phyloP scores from a whole-genome alignment of 1,139 yeast species.

The Yamadazyma diddensiae region DNA sequence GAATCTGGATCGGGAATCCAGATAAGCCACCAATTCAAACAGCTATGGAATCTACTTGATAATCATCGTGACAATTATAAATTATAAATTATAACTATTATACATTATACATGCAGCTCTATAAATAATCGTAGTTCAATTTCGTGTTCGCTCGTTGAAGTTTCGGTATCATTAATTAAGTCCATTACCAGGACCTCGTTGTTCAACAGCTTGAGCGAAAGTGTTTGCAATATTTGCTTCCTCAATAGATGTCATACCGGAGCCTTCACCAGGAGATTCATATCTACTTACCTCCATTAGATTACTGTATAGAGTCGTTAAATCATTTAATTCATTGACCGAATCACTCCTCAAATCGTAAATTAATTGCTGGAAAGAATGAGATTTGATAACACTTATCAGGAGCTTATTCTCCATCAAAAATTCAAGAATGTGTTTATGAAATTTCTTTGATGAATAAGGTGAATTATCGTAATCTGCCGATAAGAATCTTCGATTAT shows the following conservation, averaged over 20 bases:
- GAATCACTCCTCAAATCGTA: slow-evolving; percentile 50
- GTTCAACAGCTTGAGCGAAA: slow-evolving; percentile 19
- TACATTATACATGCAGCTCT: slow-evolving; percentile 5
- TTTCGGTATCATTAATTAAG: too few relatives aligned
- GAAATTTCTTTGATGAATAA: slow-evolving; percentile 47
- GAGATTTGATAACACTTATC: slow-evolving; percentile 45
- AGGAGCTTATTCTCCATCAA: slow-evolving; percentile 52
- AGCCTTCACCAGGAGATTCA: slow-evolving; percentile 13
- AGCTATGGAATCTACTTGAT: slow-evolving; percentile 25
- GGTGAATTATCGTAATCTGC: slow-evolving; percentile 41
- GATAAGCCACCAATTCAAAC: slow-evolving; percentile 14
- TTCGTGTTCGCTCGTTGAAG: too few relatives aligned
- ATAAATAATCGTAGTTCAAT: slow-evolving; percentile 2
- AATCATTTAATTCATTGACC: slow-evolving; percentile 44
- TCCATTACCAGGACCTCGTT: slow-evolving; percentile 1
- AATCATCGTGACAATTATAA: slow-evolving; percentile 21
- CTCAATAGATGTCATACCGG: slow-evolving; percentile 14
- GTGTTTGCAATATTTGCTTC: slow-evolving; percentile 19
- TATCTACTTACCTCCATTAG: slow-evolving; percentile 44
- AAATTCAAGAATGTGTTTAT: slow-evolving; percentile 49
- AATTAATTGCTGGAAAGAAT: slow-evolving; percentile 51
- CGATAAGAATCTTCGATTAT: slow-evolving; percentile 17
- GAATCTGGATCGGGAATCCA: slow-evolving; percentile 6
- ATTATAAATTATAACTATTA: slow-evolving; percentile 8
- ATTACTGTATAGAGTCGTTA: slow-evolving; percentile 44